Conservation (phyloP, 805 yeast species). For the Nakazawaea ambrosiae region DNA sequence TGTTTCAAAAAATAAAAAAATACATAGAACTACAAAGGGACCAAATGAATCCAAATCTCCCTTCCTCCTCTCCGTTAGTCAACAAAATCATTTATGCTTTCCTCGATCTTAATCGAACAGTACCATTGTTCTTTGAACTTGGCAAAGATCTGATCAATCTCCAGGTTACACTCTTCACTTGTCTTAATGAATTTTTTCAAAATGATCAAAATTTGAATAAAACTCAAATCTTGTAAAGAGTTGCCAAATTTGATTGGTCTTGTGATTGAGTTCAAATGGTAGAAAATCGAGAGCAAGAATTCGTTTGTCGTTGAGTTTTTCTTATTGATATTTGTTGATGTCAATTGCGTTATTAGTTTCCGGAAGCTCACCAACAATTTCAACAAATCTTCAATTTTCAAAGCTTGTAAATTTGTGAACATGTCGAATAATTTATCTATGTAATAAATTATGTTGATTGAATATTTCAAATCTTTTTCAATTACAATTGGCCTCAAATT, state of each 20-base stretch:
- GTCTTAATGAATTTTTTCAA: conserved; percentile 4
- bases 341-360: not conserved
- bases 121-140: conserved; percentile 6
- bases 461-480: conserved; percentile 1
- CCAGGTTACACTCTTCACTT: not conserved
- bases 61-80: too few species aligned
- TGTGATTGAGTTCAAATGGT: conserved; percentile 1
- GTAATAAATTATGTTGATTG: conserved; percentile 1
- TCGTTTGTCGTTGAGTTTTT: not conserved
- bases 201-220: conserved; percentile 2
- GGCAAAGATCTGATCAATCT: conserved; percentile 1
- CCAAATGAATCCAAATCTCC: too few species aligned
- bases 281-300: not conserved
- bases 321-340: not conserved
- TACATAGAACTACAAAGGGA: too few species aligned
- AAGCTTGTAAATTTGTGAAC: not conserved
- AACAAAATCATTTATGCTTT: conserved; percentile 3
- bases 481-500: not conserved
- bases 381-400: not conserved
- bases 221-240: not conserved
- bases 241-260: conserved; percentile 1
- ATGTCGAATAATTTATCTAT: conserved; percentile 8
- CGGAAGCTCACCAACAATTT: not conserved
- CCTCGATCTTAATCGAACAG: conserved; percentile 5
- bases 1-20: too few species aligned